These are phyloP conservation scores for Rosellinia necatrix DNA, from an alignment of 2,329 filamentous ascomycete species.

Conservation along the genomic window DNA sequence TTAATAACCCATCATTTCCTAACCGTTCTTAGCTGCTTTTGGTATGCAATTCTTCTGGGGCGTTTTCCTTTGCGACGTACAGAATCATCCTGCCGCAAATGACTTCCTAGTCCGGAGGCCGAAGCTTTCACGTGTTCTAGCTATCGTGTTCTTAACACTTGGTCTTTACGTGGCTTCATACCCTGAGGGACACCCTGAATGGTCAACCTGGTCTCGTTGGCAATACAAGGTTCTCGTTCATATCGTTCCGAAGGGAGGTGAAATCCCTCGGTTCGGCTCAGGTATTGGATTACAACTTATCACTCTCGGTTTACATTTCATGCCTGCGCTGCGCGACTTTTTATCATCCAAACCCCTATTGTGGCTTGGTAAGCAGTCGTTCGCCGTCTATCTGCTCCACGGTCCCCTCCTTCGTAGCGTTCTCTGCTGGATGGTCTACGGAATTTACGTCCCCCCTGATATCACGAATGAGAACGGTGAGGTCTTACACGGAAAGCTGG, in stretches of 20 bases:
- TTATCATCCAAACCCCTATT: conserved; percentile 60
- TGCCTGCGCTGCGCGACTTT: conserved; percentile 50
- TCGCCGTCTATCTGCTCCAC: conserved; percentile 68
- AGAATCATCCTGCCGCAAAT: conserved; percentile 52
- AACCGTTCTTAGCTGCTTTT: conserved; percentile 44
- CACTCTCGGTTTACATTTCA: conserved; percentile 41
- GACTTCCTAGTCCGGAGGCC: conserved; percentile 52
- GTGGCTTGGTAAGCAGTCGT: conserved; percentile 67
- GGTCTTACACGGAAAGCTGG: conserved; percentile 43
- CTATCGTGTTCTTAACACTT: conserved; percentile 53
- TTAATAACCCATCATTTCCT: conserved; percentile 10
- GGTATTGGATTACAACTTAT: conserved; percentile 43
- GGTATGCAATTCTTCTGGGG: conserved; percentile 66
- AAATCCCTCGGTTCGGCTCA: conserved; percentile 49
- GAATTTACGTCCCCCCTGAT: conserved; percentile 46
- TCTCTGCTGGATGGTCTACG: conserved; percentile 64
- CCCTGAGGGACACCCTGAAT: conserved; percentile 59
- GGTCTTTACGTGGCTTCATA: conserved; percentile 64
- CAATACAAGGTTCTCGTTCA: conserved; percentile 49
- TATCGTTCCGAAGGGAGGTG: conserved; percentile 52
- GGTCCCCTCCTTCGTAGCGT: conserved; percentile 63
- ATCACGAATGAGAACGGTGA: conserved; percentile 45
- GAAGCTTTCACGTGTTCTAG: conserved; percentile 49
- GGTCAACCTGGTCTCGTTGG: conserved; percentile 57
- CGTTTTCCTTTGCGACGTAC: conserved; percentile 64